Conservation (phyloP, 2,329 filamentous ascomycete genomes). For the Blastomyces emzantsi region DNA sequence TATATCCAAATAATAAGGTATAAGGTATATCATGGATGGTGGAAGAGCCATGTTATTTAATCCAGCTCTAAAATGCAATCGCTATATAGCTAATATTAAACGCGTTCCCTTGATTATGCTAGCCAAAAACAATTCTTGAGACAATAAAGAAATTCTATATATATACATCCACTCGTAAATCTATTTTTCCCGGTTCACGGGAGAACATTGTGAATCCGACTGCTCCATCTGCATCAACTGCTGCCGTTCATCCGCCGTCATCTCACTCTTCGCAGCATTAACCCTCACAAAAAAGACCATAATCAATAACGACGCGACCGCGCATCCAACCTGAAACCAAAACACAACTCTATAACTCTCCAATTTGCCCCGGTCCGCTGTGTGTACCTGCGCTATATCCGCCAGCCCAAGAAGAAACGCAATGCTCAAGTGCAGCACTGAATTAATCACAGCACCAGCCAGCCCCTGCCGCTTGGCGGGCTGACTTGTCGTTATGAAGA, state of each 20-base stretch:
- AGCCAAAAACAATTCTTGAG: not conserved
- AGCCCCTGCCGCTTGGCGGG: conserved; percentile 59
- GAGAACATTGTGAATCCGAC: not conserved
- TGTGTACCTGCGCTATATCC: conserved; percentile 51
- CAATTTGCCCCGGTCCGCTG: conserved; percentile 36
- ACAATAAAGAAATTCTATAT: not conserved
- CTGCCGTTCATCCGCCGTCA: conserved; percentile 50
- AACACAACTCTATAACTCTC: conserved; percentile 57
- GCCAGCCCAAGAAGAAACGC: conserved; percentile 62
- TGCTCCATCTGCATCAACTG: conserved; percentile 13
- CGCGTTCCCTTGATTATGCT: not conserved
- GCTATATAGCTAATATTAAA: too few species aligned
- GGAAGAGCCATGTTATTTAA: too few species aligned
- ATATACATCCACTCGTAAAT: not conserved
- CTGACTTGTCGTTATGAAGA: conserved; percentile 67
- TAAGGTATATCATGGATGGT: too few species aligned
- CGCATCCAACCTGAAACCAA: conserved; percentile 53
- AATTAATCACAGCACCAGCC: conserved; percentile 63
- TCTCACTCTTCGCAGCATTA: conserved; percentile 47
- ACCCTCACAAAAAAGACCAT: conserved; percentile 48
- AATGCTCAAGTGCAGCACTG: conserved; percentile 61
- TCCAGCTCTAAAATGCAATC: too few species aligned
- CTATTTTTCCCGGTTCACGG: conserved; percentile 13
- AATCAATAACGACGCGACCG: conserved; percentile 44
- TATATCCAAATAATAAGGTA: too few species aligned